Percentiles rank a stretch among this genome's conserved stretches.
Evolutionary conservation across 257 asterid species (phyloP).

Genomic region (Jacaranda copaia): DNA sequence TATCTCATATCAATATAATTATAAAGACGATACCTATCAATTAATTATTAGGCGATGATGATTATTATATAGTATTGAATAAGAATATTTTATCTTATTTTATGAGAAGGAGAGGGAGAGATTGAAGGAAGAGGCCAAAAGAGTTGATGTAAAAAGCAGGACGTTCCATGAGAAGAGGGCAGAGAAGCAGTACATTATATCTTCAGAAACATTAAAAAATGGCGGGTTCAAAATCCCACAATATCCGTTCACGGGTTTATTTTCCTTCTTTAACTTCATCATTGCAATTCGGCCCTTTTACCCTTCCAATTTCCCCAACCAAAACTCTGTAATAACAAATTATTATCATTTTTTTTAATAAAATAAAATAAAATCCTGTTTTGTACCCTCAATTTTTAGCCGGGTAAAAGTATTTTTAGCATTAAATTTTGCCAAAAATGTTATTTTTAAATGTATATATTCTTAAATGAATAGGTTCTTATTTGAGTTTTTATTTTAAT

Average conservation of each 20-base stretch:
- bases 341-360: conserved; percentile 25
- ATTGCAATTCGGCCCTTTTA: conserved; percentile 15
- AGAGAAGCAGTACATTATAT: neutral
- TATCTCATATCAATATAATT: no score
- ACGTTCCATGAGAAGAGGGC: neutral
- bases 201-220: conserved; percentile 1
- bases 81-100: neutral
- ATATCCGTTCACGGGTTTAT: conserved; percentile 37
- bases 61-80: no score
- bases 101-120: conserved; percentile 17
- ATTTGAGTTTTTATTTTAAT: no score
- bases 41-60: neutral
- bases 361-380: neutral
- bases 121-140: conserved; percentile 17
- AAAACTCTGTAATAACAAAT: conserved; percentile 14
- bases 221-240: conserved; percentile 13
- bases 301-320: neutral
- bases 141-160: conserved; percentile 26
- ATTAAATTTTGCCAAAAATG: no score
- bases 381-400: neutral
- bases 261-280: conserved; percentile 18
- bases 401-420: neutral
- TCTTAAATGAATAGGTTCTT: no score
- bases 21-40: no score
- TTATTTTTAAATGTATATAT: no score